Base-by-base conservation (phyloP, 1,139 yeast genomes). In the Geotrichum aggregatum region DNA sequence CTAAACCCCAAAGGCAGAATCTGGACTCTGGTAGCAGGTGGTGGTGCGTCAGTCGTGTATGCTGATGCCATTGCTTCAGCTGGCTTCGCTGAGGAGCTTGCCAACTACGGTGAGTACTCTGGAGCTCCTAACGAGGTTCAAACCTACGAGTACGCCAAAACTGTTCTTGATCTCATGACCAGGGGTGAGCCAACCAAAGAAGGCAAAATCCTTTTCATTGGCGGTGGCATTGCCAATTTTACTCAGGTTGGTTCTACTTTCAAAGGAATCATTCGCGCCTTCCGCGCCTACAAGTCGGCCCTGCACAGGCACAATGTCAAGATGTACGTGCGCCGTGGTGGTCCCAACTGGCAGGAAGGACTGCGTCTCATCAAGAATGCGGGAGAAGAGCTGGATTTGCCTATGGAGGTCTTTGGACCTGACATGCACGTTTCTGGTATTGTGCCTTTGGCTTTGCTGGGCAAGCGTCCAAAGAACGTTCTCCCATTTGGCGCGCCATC, bases 321-420 rank as follows among this genome's bases (percentile, higher is more conserved):
- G 54, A 71, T 73, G 59, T 73, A 66, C 61, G 73, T 74, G 50
- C 71, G 77, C 54, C 71, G 77, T 41, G 77, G 77, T 52, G 77
- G 77, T 41, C 77, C 77, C 54, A 73, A 73, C 69, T 73, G 76
- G 76, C 75, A 71, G 61, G 76, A 73, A 60, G 77, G 77, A 56
- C 66, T 73, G 54, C 69, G 76, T 41, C 69, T 73, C 50, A 68
- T 73, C 64, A 71, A 69, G 66, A 66, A 68, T 50, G 75, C 76
- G 44, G 76, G 76, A 45, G 75, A 74, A 61, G 76, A 73, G 59
- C 68, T 74, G 36, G 72, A 69, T 45, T 62, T 73, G 56, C 75
- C 76, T 43, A 72, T 73, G 77, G 76, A 73, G 64, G 72, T 74
- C 56, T 73, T 69, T 58, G 77, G 77, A 14, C 77, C 77, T n/a